A percentile compares a stretch with the other conserved stretches of the same genome.
Conservation (phyloP, 768 basidiomycete species). For the Auricularia auricula-judae region DNA sequence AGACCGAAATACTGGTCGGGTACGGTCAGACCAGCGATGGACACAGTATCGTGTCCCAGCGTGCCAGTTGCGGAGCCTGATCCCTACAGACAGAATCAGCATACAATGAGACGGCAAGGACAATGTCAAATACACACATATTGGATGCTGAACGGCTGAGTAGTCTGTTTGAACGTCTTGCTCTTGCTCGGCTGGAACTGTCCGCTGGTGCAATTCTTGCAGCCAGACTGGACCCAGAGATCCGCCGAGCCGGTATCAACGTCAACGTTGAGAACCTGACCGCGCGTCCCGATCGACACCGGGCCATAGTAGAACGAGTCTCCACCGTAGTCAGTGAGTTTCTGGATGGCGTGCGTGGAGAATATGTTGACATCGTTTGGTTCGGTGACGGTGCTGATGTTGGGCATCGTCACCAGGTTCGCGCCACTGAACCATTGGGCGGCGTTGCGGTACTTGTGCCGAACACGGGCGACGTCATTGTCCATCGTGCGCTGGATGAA, state of each 20-base stretch:
- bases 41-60: slow-evolving; percentile 39
- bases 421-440: not conserved
- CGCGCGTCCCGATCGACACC: slow-evolving; percentile 42
- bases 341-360: slow-evolving; percentile 10
- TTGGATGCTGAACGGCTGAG: slow-evolving; percentile 23
- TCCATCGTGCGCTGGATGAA: not conserved
- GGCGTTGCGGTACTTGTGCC: not conserved
- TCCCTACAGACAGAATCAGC: slow-evolving; percentile 11
- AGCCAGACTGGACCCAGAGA: slow-evolving; percentile 42
- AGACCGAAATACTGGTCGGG: slow-evolving; percentile 44
- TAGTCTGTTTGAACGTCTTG: slow-evolving; percentile 27
- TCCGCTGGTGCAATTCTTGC: slow-evolving; percentile 24
- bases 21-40: slow-evolving; percentile 34
- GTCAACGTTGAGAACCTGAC: slow-evolving; percentile 42
- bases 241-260: slow-evolving; percentile 63
- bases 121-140: slow-evolving; percentile 22
- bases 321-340: slow-evolving; percentile 30
- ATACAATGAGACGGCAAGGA: not conserved
- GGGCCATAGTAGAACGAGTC: slow-evolving; percentile 41
- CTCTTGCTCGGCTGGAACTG: slow-evolving; percentile 32
- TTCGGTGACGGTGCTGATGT: not conserved
- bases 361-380: not conserved
- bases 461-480: not conserved
- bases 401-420: not conserved
- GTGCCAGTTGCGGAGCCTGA: slow-evolving; percentile 40